Evolutionary conservation across 441 rosid species (phyloP).

Genomic region (Erodium moschatum): DNA sequence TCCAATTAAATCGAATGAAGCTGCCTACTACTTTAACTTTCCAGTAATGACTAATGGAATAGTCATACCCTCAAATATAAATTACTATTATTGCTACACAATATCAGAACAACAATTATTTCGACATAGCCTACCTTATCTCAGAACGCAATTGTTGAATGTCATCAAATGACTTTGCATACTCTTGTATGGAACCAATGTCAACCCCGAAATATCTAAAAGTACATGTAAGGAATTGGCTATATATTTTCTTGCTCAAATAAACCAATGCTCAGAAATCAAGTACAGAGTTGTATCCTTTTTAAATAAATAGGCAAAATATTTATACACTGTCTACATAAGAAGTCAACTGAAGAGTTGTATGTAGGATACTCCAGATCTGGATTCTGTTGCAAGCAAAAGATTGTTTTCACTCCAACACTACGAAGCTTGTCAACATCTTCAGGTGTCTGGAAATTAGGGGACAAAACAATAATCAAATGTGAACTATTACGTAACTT

Average conservation of each 20-base stretch:
- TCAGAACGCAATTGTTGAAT: constrained; percentile 76
- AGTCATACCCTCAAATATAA: not conserved
- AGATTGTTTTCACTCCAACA: constrained; percentile 84
- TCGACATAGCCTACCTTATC: constrained; percentile 51
- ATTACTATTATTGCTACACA: not conserved
- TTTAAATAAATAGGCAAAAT: not conserved
- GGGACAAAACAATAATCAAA: constrained; percentile 4
- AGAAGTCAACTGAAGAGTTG: constrained; percentile 6
- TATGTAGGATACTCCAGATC: constrained; percentile 74
- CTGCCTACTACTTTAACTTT: not conserved
- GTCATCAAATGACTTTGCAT: constrained; percentile 45
- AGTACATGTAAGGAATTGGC: constrained; percentile 33
- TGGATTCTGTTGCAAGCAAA: constrained; percentile 85
- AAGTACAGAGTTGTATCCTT: not conserved
- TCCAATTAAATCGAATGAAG: too few species aligned
- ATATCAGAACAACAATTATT: not conserved
- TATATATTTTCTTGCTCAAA: constrained; percentile 12
- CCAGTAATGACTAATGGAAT: not conserved
- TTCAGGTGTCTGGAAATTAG: constrained; percentile 49
- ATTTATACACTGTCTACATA: not conserved
- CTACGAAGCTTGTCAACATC: constrained; percentile 79
- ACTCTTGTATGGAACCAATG: constrained; percentile 60
- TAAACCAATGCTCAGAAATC: not conserved
- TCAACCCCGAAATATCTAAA: constrained; percentile 88
- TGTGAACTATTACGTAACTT: not conserved